Base-by-base conservation (phyloP, 2,329 filamentous ascomycete genomes). In the Fusarium sp. region DNA sequence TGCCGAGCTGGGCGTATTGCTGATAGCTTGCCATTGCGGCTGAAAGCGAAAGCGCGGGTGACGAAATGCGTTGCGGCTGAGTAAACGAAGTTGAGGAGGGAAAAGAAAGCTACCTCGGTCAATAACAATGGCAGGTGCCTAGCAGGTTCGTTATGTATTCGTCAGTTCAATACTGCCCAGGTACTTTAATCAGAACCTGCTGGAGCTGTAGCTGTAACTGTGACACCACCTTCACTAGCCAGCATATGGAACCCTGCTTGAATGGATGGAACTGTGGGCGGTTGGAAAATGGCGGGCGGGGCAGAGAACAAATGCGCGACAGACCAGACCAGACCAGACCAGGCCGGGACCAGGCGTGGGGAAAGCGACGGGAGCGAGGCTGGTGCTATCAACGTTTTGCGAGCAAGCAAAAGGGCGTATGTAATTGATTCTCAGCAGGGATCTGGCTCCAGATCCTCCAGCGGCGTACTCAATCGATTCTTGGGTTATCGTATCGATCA, bases 21-120 rank as follows among this genome's bases (percentile, higher is more conserved):
- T 76, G 72, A 70, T 73, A 76, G 67, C 72, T 76, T 65, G 72
- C 74, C 74, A 76, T 76, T 45, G 64, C 65, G 56, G 67, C 69
- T 42, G 42, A 45, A 44, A 30, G 55, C 40, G 40, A 45, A 44
- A 30, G 55, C 42, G 46, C 49, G 57, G 27, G 32, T 22, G 47
- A 41, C 20, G 22, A 46, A 45, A 47, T 51, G 54, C 44, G 60
- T 41, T 68, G 29, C 42, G 60, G 55, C 57, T 52, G 47, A 44
- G 42, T 30, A 13, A 29, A 48, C 14, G 30, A 57, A 56, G 25
- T 25, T 22, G 25, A 59, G n/a, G 24, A n/a, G 40, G 40, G 12
- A 54, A 45, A 30, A 27, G 45, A 45, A 20, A n/a, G n/a, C 10
- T 18, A 69, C n/a, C 18, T 18, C 18, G 46, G 44, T 42, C 44